Base-by-base conservation (phyloP, 2,329 filamentous ascomycete species). In the Aspergillus chevalieri region DNA sequence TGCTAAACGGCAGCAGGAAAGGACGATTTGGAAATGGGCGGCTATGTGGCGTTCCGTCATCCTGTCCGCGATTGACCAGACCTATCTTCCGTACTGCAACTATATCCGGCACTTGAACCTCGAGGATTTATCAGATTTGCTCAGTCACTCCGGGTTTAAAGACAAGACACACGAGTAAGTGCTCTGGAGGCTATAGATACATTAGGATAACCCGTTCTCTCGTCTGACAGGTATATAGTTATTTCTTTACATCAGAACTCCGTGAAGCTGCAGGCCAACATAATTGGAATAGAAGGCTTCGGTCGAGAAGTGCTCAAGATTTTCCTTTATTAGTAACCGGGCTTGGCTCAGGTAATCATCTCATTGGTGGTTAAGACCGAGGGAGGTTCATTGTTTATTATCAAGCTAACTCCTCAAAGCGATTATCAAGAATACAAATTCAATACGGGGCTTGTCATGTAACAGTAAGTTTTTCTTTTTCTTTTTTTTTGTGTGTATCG, bases 31-130 rank as follows among this genome's bases (percentile, higher is more conserved):
- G 47, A 79, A 79, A 66, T 84, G 81, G 78, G 79, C 81, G 2
- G 74, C 79, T 6, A 65, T 87, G 44, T 89, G 86, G 86, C 78
- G 79, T 46, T 83, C 83, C 2, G 80, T 89, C 55, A 79, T 86
- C 50, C 70, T 82, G 6, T 89, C 85, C 7, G 82, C 82, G 50
- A 67, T 84, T 41, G 79, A 77, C 21, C 52, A 53, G 54, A 87
- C 85, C 0, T 69, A 81, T 15, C 85, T 82, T 53, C 84, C 85
- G 0, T 90, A 90, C 62, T 86, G 81, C 58, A 74, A 80, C 34
- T 87, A 86, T 65, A 79, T 89, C 48, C 80, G 78, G 49, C 74
- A 76, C 22, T 72, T 89, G 34, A 80, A 85, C 55, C 74, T 89
- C 8, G 74, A 80, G 47, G 81, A 85, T 59, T 72, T 89, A 1